Evolutionary conservation across 495 filamentous ascomycete genomes (phyloP).

Genomic region (Aspergillus cristatus): DNA sequence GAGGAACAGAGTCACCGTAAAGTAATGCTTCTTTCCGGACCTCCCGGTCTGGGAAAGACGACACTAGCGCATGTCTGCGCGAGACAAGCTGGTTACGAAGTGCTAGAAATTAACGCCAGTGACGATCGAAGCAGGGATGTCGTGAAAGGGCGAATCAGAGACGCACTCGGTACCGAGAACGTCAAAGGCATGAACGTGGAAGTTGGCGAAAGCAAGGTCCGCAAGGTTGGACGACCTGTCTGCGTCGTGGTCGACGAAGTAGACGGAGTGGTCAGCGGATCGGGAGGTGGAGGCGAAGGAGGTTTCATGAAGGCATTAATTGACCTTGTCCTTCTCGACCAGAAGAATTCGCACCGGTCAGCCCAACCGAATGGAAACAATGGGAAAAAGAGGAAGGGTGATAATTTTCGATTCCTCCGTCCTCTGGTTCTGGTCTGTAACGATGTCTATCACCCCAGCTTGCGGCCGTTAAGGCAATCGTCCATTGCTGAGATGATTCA

Average conservation of each 20-base stretch:
- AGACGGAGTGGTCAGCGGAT: conserved; percentile 80
- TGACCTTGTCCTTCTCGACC: conserved; percentile 74
- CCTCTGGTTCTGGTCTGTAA: conserved; percentile 94
- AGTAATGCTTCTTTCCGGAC: conserved; percentile 80
- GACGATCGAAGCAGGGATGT: conserved; percentile 94
- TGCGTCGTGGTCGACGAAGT: conserved; percentile 96
- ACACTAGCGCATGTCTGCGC: conserved; percentile 95
- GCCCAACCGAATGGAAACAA: conserved; percentile 21
- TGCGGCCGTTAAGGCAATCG: conserved; percentile 73
- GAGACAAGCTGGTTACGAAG: conserved; percentile 87
- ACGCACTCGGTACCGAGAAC: conserved; percentile 83
- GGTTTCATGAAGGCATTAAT: conserved; percentile 94
- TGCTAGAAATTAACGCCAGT: conserved; percentile 91
- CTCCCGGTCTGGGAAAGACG: conserved; percentile 91
- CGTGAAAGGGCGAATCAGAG: conserved; percentile 80
- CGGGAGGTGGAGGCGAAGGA: conserved; percentile 60
- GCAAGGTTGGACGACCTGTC: conserved; percentile 73
- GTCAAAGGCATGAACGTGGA: conserved; percentile 71
- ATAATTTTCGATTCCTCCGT: conserved; percentile 75
- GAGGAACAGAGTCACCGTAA: conserved; percentile 69
- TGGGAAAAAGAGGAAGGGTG: conserved; percentile 55
- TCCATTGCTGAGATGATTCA: conserved; percentile 83
- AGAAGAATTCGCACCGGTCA: conserved; percentile 59
- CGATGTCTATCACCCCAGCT: conserved; percentile 88
- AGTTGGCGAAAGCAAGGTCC: conserved; percentile 50